Evolutionary conservation across 208 protist genomes (phyloP).

Genomic region (Leishmania aethiopica): DNA sequence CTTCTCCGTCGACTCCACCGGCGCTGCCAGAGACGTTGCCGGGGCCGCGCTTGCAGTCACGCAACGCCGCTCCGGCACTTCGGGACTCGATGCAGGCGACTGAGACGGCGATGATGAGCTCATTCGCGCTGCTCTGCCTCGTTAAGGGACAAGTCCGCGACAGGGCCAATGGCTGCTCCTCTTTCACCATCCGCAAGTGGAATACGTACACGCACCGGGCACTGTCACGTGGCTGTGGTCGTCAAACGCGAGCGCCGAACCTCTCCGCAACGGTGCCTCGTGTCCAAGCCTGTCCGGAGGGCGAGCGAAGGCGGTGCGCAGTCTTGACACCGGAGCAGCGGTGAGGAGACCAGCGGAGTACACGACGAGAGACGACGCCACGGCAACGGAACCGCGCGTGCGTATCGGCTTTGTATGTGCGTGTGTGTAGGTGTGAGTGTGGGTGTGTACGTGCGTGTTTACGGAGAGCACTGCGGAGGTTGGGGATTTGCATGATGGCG

Average conservation of each 20-base stretch:
- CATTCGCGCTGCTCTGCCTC: not conserved
- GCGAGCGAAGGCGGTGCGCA: not conserved
- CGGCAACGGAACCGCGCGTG: not conserved
- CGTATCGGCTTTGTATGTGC: not conserved
- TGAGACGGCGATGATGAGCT: not conserved
- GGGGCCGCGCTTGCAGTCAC: not conserved
- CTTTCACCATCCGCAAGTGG: not conserved
- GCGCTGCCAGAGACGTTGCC: not conserved
- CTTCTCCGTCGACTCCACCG: slow-evolving; percentile 3
- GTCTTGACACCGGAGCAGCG: not conserved
- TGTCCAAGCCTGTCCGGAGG: not conserved
- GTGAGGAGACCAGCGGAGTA: not conserved
- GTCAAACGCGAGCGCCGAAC: too few relatives aligned
- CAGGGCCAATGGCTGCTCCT: not conserved
- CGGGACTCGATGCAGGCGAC: not conserved
- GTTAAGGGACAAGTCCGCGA: not conserved
- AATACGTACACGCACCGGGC: not conserved
- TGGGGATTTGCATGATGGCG: not conserved
- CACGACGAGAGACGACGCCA: not conserved
- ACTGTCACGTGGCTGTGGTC: not conserved
- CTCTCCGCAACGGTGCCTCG: not conserved
- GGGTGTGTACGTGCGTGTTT: not conserved
- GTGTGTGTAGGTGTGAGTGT: not conserved
- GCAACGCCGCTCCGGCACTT: not conserved
- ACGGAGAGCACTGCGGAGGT: not conserved